Evolutionary conservation across 225 moss, liverwort and hornwort genomes (phyloP), one percentile per base, ranked within the genome.

Genomic region (Lunularia cruciata): DNA sequence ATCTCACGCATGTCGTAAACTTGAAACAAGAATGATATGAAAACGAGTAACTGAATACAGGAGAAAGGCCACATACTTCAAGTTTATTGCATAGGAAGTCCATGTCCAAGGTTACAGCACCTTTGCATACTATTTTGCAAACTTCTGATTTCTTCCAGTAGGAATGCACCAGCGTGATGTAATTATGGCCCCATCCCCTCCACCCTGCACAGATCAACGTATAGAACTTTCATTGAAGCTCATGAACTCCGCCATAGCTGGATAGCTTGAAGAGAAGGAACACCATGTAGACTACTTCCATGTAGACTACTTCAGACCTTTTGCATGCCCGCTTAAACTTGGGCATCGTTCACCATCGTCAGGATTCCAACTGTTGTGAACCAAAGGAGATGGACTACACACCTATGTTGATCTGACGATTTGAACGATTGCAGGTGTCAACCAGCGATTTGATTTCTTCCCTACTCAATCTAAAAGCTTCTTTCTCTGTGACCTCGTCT

Each of bases 61-160:
- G 75, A 31, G 19, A 68, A 63, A 33, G 8, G 35, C 35, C 60
- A 67, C 67, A 40, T 73, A 81, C 81, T 60, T 81, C 76, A 42
- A 81, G 58, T 48, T 40, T 51, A 31, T 66, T 70, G 76, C 76
- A 81, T 6, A 81, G 18, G 33, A 49, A 57, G 54, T 73, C 81
- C 81, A 76, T 65, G 53, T 81, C 73, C 76, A 81, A 47, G 43
- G 81, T 81, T 58, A 69, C 52, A 27, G 42, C 72, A 47, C 81
- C 81, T 64, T 76, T 81, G 65, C 81, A 81, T 47, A 69, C 76
- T 57, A 81, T 59, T 70, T 81, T 81, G 65, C 81, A 76, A 53
- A 81, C 70, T 42, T 26, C 45, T 12, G 73, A 65, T 47, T 57
- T 73, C 73, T 66, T 81, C 81, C 76, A 81, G 42, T 76, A 81